Conservation (phyloP, 2,329 filamentous ascomycete species). For the Pseudogymnoascus sp. region DNA sequence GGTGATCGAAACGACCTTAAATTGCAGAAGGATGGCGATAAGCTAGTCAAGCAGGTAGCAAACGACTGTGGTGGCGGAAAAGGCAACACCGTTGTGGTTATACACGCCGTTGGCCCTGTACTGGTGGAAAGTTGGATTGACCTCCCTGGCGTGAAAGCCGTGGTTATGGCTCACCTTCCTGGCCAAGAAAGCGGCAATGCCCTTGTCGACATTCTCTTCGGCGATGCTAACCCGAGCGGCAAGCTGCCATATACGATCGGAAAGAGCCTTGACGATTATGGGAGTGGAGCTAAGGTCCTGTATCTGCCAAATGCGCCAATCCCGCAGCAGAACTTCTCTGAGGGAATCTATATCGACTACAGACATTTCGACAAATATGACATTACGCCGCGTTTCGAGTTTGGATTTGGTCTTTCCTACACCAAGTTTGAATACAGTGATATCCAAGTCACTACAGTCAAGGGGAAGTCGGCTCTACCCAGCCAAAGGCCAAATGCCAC, state of each 20-base stretch:
- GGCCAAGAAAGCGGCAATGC: constrained; percentile 82
- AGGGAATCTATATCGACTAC: constrained; percentile 85
- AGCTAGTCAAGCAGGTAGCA: constrained; percentile 65
- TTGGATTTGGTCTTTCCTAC: constrained; percentile 74
- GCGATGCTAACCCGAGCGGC: constrained; percentile 69
- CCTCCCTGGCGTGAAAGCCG: constrained; percentile 65
- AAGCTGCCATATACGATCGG: constrained; percentile 83
- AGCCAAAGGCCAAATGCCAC: constrained; percentile 29
- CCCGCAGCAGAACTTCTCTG: constrained; percentile 74
- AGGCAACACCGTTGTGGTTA: constrained; percentile 69
- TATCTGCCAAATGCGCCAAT: constrained; percentile 67
- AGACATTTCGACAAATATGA: constrained; percentile 73
- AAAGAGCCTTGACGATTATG: constrained; percentile 66
- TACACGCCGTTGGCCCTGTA: constrained; percentile 79
- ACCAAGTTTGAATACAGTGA: constrained; percentile 51
- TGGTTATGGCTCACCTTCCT: constrained; percentile 76
- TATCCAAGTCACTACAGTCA: constrained; percentile 35
- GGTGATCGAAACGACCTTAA: constrained; percentile 73
- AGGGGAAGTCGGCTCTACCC: constrained; percentile 27
- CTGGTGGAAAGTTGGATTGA: constrained; percentile 75
- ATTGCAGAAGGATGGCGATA: constrained; percentile 70
- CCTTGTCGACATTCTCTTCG: constrained; percentile 70
- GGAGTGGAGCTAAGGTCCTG: constrained; percentile 59
- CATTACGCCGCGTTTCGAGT: constrained; percentile 72
- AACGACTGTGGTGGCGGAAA: constrained; percentile 53